Evolutionary conservation across 495 filamentous ascomycete genomes (phyloP), one percentile per base, ranked within the genome.

Genomic region (Delitschia confertaspora): DNA sequence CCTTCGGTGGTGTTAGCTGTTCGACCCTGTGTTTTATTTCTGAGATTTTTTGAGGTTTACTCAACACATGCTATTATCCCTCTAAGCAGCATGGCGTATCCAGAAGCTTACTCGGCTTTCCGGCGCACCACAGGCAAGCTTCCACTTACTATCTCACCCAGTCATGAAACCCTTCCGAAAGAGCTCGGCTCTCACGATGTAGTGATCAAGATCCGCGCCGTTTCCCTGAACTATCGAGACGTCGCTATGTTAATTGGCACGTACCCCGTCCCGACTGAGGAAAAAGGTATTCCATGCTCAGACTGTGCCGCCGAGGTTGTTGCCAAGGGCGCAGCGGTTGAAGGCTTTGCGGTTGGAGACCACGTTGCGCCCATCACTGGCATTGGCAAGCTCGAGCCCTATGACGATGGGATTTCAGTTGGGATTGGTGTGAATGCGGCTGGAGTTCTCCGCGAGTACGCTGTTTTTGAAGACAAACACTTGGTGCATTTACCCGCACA

Each of bases 371-470:
- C 42, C 38, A 50, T 41, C 21, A 36, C 57, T 40, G 37, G 49
- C 34, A 39, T 57, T 13, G 16, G 45, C 0, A 51, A 47, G n/a
- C 45, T 53, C 3, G 20, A 46, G 4, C 41, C n/a, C n/a, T n/a
- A n/a, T 23, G 42, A 55, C 11, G 55, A 60, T 22, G 62, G 61
- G 18, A 45, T 58, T 18, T 39, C 6, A 6, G 17, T 16, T 6
- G 22, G 18, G 33, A 2, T 26, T 6, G 45, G 37, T 3, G 20
- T 6, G 1, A 23, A 33, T 24, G 13, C 11, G 6, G 45, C 37
- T 3, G n/a, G n/a, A n/a, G 36, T 49, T n/a, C 27, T 66, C 4
- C 33, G 53, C 0, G 49, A 68, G 44, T 65, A 65, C 43, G 58
- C 53, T 4, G 45, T 59, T 2, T 60, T 57, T 30, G 42, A 57